A percentile compares a stretch with the other conserved stretches of the same genome.
These are phyloP conservation scores for Volvariella volvacea DNA, from an alignment of 1,284 basidiomycete species.

Conservation along the genomic window DNA sequence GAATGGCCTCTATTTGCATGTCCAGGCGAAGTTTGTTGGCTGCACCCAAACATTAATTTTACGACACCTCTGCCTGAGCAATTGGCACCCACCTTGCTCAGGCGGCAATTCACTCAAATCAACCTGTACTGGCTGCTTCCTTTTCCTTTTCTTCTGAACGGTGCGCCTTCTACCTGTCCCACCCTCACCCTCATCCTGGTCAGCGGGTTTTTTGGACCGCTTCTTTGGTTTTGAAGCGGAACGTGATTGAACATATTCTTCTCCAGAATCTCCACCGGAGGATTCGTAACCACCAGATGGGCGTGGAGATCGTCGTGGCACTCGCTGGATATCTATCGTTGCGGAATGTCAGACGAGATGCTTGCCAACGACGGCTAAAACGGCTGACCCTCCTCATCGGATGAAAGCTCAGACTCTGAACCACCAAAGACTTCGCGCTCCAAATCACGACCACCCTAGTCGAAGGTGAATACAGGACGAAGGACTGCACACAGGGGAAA, in stretches of 20 bases:
- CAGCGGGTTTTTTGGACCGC: slow-evolving; percentile 24
- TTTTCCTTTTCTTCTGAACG: slow-evolving; percentile 44
- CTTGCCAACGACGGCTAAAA: neutral
- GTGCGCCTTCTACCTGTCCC: slow-evolving; percentile 28
- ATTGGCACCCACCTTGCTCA: slow-evolving; percentile 52
- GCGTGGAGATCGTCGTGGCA: slow-evolving; percentile 13
- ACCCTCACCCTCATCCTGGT: slow-evolving; percentile 30
- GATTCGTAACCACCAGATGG: slow-evolving; percentile 41
- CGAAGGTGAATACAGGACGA: neutral
- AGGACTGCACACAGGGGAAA: neutral
- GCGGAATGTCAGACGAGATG: neutral
- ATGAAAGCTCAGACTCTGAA: slow-evolving; percentile 65
- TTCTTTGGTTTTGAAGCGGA: slow-evolving; percentile 39
- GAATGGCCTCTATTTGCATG: slow-evolving; percentile 76
- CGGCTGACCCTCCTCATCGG: slow-evolving; percentile 51
- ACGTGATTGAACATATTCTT: slow-evolving; percentile 49
- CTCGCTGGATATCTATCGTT: too few relatives aligned
- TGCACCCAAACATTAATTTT: slow-evolving; percentile 1
- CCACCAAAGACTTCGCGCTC: slow-evolving; percentile 71
- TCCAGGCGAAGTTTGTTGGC: slow-evolving; percentile 60
- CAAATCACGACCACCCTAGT: slow-evolving; percentile 29
- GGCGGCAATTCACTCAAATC: slow-evolving; percentile 62
- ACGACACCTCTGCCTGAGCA: neutral
- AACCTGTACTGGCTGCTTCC: slow-evolving; percentile 38
- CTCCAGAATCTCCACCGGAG: slow-evolving; percentile 53